A percentile compares a stretch with the other conserved stretches of the same genome.
These are phyloP conservation scores for Emydomyces testavorans DNA, from an alignment of 2,329 filamentous ascomycete species.

Conservation along the genomic window DNA sequence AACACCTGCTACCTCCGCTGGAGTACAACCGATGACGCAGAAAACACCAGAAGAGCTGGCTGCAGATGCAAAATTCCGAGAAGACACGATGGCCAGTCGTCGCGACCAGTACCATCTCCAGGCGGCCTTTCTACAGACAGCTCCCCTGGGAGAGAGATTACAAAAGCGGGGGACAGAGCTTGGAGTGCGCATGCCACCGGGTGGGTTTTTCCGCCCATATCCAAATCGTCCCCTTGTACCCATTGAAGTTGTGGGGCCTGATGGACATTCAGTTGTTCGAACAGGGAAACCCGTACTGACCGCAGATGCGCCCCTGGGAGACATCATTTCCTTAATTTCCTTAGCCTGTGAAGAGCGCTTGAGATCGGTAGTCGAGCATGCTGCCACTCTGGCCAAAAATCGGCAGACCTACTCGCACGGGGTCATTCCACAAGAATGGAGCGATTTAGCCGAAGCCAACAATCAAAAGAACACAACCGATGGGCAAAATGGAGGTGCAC, in stretches of 20 bases:
- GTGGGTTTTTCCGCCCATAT: conserved; percentile 39
- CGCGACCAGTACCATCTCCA: conserved; percentile 57
- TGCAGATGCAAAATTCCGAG: conserved; percentile 47
- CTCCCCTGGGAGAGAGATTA: conserved; percentile 43
- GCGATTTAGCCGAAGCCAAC: conserved; percentile 47
- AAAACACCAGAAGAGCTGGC: conserved; percentile 12
- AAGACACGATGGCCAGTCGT: conserved; percentile 53
- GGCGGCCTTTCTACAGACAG: conserved; percentile 60
- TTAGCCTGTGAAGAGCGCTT: conserved; percentile 72
- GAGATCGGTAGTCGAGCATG: conserved; percentile 64
- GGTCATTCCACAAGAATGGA: conserved; percentile 63
- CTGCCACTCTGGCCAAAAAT: conserved; percentile 55
- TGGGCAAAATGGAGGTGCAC: not conserved
- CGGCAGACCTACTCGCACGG: conserved; percentile 72
- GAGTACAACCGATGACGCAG: conserved; percentile 31
- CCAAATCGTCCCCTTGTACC: conserved; percentile 32
- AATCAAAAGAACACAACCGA: conserved; percentile 24
- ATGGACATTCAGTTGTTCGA: conserved; percentile 51
- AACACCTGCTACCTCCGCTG: conserved; percentile 44
- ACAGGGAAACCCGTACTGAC: conserved; percentile 61
- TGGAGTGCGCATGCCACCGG: conserved; percentile 48
- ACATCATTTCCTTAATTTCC: conserved; percentile 72
- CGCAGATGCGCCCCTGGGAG: conserved; percentile 59
- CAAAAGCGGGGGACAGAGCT: conserved; percentile 49
- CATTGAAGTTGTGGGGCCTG: conserved; percentile 46